phyloP scores from a whole-genome alignment of 495 filamentous ascomycete genomes.

The Xylaria scruposa region DNA sequence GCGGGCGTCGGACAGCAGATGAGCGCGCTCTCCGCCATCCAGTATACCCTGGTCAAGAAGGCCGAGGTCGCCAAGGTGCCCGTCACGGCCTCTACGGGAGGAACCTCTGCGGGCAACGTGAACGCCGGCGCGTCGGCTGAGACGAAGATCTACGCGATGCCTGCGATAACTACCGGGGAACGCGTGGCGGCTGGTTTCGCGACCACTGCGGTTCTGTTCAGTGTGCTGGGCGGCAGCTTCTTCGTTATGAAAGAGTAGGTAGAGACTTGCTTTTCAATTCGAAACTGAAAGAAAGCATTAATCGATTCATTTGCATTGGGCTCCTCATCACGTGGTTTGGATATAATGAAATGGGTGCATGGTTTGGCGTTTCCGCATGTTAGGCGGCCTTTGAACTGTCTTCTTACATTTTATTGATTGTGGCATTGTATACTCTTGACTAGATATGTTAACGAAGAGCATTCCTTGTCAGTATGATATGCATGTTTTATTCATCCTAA shows the following conservation, averaged over 20 bases:
- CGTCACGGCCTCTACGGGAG: conserved; percentile 63
- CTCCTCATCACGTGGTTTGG: conserved; percentile 1
- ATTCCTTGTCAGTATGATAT: not conserved
- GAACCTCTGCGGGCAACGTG: conserved; percentile 69
- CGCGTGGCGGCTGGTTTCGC: conserved; percentile 69
- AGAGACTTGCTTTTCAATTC: not conserved
- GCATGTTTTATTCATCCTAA: not conserved
- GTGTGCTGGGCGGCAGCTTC: conserved; percentile 56
- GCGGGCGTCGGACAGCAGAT: conserved; percentile 75
- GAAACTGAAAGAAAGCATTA: not conserved
- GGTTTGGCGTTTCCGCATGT: conserved; percentile 16
- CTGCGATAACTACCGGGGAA: conserved; percentile 61
- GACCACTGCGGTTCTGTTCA: conserved; percentile 63
- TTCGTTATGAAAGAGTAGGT: conserved; percentile 50
- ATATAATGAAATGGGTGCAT: conserved; percentile 8
- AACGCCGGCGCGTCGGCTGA: conserved; percentile 55
- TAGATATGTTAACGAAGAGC: not conserved
- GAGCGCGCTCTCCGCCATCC: conserved; percentile 71
- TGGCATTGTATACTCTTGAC: not conserved
- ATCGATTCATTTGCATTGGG: not conserved
- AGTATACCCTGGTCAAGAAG: conserved; percentile 63
- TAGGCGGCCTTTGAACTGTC: not conserved
- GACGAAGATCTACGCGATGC: conserved; percentile 33
- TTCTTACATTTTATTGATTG: not conserved
- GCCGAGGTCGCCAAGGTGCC: conserved; percentile 48